Evolutionary conservation across 495 filamentous ascomycete genomes (phyloP), one percentile per base, ranked within the genome.

Genomic region (Penicillium bovifimosum): DNA sequence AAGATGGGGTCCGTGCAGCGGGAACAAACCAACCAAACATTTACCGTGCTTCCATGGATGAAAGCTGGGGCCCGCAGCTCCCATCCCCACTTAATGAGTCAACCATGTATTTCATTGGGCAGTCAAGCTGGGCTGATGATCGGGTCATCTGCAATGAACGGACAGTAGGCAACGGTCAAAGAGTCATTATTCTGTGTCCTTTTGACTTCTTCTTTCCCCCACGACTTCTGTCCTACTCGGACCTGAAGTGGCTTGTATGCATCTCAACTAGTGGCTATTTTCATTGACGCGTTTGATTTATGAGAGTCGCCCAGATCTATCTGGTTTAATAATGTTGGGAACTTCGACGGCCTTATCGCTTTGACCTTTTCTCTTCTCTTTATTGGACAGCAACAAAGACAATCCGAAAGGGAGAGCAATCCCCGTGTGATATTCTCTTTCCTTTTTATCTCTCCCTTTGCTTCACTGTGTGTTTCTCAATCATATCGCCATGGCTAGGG

Each of bases 401-500:
- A 38, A n/a, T 28, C 28, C 28, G 29, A 26, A 48, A 28, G 17
- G 26, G 38, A 34, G 11, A n/a, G 24, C 6, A 42, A 17, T 9
- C 9, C 40, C n/a, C 4, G 31, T 17, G 29, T 33, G 18, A 14
- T 2, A 20, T 32, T 38, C 0, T 36, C 14, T 24, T n/a, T 35
- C n/a, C 26, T 36, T 6, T 27, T 14, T 16, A 5, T 27, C 40
- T 24, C 34, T 31, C 42, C 26, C 41, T 14, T 40, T 42, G 41
- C 27, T 41, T 52, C 38, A 9, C 18, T 52, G 34, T 28, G 55
- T 26, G 44, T 43, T 27, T 36, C 29, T 44, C 41, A 38, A 57
- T 43, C 34, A 35, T 44, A 9, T 17, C 9, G 33, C 48, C 31
- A 64, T 66, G 63, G 55, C 60, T 18, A 50, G 45, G 17, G 55